A percentile compares a stretch with the other conserved stretches of the same genome.
Conservation (phyloP, 345 rosid species). For the Salix exigua region DNA sequence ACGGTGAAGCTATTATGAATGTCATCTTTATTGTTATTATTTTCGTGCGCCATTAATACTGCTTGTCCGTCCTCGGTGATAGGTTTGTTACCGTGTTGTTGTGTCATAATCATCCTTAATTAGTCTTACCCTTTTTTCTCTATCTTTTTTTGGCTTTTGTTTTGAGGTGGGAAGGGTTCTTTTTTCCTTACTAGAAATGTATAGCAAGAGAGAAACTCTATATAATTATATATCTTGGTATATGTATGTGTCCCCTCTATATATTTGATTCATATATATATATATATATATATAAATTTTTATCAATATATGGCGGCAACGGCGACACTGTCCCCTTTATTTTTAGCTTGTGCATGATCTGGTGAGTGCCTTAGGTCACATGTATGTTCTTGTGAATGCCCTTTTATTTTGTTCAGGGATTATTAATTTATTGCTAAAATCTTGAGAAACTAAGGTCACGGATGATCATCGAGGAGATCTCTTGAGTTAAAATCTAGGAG, state of each 20-base stretch:
- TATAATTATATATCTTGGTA: slow-evolving; percentile 2
- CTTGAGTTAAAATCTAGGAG: no score
- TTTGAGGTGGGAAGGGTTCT: not conserved
- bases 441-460: not conserved
- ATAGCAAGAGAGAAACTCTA: slow-evolving; percentile 27
- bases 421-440: not conserved
- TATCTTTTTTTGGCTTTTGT: not conserved
- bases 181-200: slow-evolving; percentile 19
- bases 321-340: not conserved
- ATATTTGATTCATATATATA: slow-evolving; percentile 8
- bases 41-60: slow-evolving; percentile 15
- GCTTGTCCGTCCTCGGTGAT: slow-evolving; percentile 13
- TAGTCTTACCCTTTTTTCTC: not conserved
- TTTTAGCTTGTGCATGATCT: no score
- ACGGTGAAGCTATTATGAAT: slow-evolving; percentile 10
- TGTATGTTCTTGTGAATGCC: no score
- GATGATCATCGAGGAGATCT: no score
- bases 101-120: slow-evolving; percentile 11
- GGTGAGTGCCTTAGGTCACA: not conserved
- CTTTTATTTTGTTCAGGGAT: not conserved
- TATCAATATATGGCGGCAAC: not conserved
- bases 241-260: slow-evolving; percentile 9
- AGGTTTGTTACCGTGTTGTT: slow-evolving; percentile 16
- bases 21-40: slow-evolving; percentile 16
- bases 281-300: not conserved